These are phyloP conservation scores for Hibiscus trionum DNA, from an alignment of 345 rosid species.

Conservation along the genomic window DNA sequence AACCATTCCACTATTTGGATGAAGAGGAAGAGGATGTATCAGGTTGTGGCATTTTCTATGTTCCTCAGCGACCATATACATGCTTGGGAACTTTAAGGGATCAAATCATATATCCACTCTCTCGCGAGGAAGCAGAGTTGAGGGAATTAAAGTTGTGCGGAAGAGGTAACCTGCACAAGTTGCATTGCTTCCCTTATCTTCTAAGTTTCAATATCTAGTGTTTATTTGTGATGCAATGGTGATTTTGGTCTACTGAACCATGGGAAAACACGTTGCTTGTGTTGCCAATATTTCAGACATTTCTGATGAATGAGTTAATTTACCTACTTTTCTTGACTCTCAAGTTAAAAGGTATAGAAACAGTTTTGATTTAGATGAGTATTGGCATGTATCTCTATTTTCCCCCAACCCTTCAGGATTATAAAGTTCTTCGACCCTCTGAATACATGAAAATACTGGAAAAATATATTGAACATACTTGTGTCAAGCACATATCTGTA, in stretches of 20 bases:
- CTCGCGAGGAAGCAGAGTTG: conserved; percentile 68
- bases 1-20: conserved; percentile 49
- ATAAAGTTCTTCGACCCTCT: too few relatives aligned
- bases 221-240: not conserved
- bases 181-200: conserved; percentile 3
- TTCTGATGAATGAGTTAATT: not conserved
- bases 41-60: conserved; percentile 74
- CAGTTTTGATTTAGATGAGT: too few relatives aligned
- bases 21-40: conserved; percentile 48
- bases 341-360: too few relatives aligned
- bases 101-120: conserved; percentile 96
- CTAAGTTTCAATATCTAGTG: too few relatives aligned
- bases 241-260: too few relatives aligned
- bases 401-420: too few relatives aligned
- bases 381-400: too few relatives aligned
- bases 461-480: not conserved
- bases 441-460: too few relatives aligned
- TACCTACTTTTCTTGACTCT: too few relatives aligned
- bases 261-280: not conserved
- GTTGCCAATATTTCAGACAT: not conserved
- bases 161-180: conserved; percentile 39
- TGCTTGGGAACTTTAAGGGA: conserved; percentile 97
- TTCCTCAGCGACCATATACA: conserved; percentile 92
- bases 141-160: conserved; percentile 38
- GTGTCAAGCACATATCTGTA: not conserved